phyloP scores from a whole-genome alignment of 768 basidiomycete genomes.

The Melanogaster broomeanus region DNA sequence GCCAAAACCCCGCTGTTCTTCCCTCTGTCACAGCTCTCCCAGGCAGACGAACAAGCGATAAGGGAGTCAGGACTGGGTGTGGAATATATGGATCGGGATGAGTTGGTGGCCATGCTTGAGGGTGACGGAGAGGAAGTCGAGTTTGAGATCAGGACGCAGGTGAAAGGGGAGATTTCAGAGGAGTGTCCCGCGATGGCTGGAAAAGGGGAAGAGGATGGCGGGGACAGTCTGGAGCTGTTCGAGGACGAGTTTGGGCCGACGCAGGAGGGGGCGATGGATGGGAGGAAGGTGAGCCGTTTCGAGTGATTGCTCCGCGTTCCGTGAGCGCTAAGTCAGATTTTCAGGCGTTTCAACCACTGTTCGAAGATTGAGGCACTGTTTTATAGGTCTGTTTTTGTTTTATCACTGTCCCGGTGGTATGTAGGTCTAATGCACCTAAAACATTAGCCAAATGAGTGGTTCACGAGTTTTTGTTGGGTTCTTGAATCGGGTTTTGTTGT shows the following conservation, averaged over 20 bases:
- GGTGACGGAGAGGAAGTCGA: conserved; percentile 36
- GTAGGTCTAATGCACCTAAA: too few relatives aligned
- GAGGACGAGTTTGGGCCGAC: conserved; percentile 37
- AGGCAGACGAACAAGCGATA: conserved; percentile 52
- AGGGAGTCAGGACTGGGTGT: conserved; percentile 64
- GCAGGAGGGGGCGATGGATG: conserved; percentile 24
- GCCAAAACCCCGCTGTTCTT: conserved; percentile 37
- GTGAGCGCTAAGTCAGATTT: background rate
- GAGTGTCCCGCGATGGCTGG: background rate
- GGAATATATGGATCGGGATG: conserved; percentile 64
- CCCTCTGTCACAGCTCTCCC: conserved; percentile 64
- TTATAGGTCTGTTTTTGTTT: background rate
- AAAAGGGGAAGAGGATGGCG: conserved; percentile 7
- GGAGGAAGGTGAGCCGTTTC: conserved; percentile 23
- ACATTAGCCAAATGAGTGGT: too few relatives aligned
- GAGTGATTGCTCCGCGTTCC: background rate
- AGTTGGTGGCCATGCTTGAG: conserved; percentile 49
- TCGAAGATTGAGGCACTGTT: conserved; percentile 26
- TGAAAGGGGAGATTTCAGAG: conserved; percentile 2
- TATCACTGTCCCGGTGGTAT: background rate
- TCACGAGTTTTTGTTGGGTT: too few relatives aligned
- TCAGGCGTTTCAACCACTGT: conserved; percentile 34
- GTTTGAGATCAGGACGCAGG: conserved; percentile 12
- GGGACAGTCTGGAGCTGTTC: conserved; percentile 31
- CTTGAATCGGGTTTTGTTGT: background rate